A percentile compares a stretch with the other conserved stretches of the same genome.
These are phyloP conservation scores for Tylopilus balloui DNA, from an alignment of 768 basidiomycete genomes.

Conservation along the genomic window DNA sequence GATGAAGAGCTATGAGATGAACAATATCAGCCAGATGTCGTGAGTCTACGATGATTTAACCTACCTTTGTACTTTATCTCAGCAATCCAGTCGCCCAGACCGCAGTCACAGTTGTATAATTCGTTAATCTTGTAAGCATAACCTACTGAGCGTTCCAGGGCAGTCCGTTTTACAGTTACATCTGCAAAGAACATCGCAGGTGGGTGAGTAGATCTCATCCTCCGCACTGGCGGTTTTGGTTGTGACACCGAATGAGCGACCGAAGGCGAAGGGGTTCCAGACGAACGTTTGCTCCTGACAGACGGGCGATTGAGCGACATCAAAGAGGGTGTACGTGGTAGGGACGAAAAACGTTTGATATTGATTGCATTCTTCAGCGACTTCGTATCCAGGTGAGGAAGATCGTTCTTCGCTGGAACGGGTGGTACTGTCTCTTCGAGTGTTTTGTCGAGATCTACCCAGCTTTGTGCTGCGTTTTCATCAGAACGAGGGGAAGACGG, in stretches of 20 bases:
- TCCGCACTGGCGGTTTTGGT: constrained; percentile 24
- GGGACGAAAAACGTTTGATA: constrained; percentile 46
- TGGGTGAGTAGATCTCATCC: constrained; percentile 44
- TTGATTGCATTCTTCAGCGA: constrained; percentile 25
- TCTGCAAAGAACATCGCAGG: constrained; percentile 71
- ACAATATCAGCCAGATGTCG: constrained; percentile 2
- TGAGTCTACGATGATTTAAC: not conserved
- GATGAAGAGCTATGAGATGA: constrained; percentile 17
- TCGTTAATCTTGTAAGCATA: constrained; percentile 86
- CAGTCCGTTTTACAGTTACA: constrained; percentile 47
- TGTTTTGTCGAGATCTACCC: constrained; percentile 19
- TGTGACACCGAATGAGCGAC: constrained; percentile 32
- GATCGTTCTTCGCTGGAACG: constrained; percentile 28
- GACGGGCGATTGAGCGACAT: constrained; percentile 35
- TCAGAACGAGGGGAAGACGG: constrained; percentile 21
- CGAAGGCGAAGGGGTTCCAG: constrained; percentile 24
- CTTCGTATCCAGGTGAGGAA: constrained; percentile 21
- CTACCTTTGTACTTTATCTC: constrained; percentile 54
- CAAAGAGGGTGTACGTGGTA: constrained; percentile 67
- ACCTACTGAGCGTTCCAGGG: constrained; percentile 63
- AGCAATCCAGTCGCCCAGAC: constrained; percentile 70
- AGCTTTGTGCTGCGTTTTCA: constrained; percentile 14
- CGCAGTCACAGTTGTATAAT: constrained; percentile 68
- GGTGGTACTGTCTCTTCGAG: constrained; percentile 25
- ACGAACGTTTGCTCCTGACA: constrained; percentile 20